Base-by-base conservation (phyloP, 139 green algal genomes). In the Dunaliella sp. region DNA sequence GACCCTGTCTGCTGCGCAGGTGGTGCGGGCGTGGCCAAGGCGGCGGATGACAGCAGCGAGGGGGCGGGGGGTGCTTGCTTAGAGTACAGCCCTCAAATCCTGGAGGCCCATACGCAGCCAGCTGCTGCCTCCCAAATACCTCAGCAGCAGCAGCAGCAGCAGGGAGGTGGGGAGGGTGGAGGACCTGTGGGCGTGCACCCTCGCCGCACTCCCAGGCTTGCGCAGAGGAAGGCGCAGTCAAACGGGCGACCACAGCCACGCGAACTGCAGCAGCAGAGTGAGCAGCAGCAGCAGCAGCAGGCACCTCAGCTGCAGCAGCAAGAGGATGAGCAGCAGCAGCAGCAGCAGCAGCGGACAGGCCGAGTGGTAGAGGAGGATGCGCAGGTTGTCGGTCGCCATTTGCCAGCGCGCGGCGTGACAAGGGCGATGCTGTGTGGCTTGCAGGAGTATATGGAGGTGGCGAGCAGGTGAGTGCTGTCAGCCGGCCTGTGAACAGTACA, bases 391-490 rank as follows among this genome's bases (percentile, higher is more conserved):
- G 76, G n/a, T 28, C 36, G 76, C n/a, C 76, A 78, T 3, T 33
- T 37, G 37, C 76, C 48, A 26, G 2, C 76, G 31, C n/a, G 31
- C 30, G 76, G 76, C 1, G 76, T 33, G 76, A 28, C n/a, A 2
- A 2, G 7, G 2, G 73, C 73, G 2, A 2, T 36, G 2, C 28
- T 33, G 73, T 33, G 73, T n/a, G 22, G 30, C 73, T 32, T 36
- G 73, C 28, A 78, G 31, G 34, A 34, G 76, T 36, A 81, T 33
- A 35, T 79, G 74, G 59, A 32, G 89, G 37, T 78, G 28, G 57
- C 36, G 25, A 36, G 2, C 78, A 82, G 16, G 82, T 83, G 73
- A 79, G 58, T 12, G 74, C 58, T 24, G 84, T 58, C 1, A 72
- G 89, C 22, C 73, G n/a, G n/a, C n/a, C n/a, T n/a, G n/a, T n/a